Percentiles rank a stretch among this genome's conserved stretches.
phyloP scores from a whole-genome alignment of 2,329 filamentous ascomycete genomes.

The Metarhizium brunneum region DNA sequence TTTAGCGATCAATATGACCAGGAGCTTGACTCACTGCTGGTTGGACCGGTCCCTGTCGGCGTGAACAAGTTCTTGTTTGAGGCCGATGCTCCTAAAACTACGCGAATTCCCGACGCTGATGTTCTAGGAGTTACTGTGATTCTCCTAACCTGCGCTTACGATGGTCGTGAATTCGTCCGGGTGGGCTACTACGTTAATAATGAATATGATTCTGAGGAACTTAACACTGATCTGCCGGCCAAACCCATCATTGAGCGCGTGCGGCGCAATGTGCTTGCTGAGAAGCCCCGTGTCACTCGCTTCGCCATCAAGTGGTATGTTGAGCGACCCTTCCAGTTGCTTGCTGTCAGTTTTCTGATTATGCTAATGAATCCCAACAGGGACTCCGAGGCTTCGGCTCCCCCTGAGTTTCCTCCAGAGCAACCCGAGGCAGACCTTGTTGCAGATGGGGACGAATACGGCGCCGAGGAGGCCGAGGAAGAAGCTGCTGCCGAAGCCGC shows the following conservation, averaged over 20 bases:
- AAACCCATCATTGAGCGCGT: slow-evolving; percentile 93
- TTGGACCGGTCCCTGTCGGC: slow-evolving; percentile 93
- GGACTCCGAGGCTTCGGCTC: slow-evolving; percentile 96
- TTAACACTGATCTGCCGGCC: slow-evolving; percentile 79
- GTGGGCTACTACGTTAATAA: slow-evolving; percentile 99
- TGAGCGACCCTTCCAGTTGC: slow-evolving; percentile 1
- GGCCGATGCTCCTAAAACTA: slow-evolving; percentile 83
- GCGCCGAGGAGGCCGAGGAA: slow-evolving; percentile 71
- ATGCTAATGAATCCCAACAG: slow-evolving; percentile 34
- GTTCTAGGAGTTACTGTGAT: slow-evolving; percentile 96
- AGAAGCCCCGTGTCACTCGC: slow-evolving; percentile 94
- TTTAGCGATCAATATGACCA: slow-evolving; percentile 89
- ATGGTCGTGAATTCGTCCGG: slow-evolving; percentile 91
- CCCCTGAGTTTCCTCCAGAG: slow-evolving; percentile 91
- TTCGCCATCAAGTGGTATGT: slow-evolving; percentile 97
- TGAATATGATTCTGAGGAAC: slow-evolving; percentile 88
- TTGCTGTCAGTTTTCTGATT: not conserved
- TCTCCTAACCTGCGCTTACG: slow-evolving; percentile 91
- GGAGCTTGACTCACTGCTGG: slow-evolving; percentile 92
- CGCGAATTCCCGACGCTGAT: slow-evolving; percentile 86
- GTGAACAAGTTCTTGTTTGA: slow-evolving; percentile 99
- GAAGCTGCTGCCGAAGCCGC: slow-evolving; percentile 35
- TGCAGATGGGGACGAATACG: slow-evolving; percentile 82
- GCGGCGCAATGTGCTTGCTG: slow-evolving; percentile 81
- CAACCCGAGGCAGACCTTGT: slow-evolving; percentile 88